Conservation (phyloP, 495 filamentous ascomycete genomes). For the Lichina pygmaea region DNA sequence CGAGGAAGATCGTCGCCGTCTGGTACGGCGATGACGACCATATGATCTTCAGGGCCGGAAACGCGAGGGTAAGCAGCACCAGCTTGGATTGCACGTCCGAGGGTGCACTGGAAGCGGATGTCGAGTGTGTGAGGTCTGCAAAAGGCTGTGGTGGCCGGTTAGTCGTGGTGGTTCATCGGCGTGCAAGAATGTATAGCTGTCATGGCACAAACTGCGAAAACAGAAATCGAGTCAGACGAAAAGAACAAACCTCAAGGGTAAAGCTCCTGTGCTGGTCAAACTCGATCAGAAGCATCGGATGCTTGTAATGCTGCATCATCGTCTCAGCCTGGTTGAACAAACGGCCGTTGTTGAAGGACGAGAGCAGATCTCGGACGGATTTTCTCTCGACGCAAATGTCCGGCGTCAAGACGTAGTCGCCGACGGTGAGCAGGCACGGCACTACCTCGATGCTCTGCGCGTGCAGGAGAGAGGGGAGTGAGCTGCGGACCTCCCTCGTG, state of each 20-base stretch:
- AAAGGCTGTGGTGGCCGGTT: constrained; percentile 7
- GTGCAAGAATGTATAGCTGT: not conserved
- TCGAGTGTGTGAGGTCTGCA: constrained; percentile 7
- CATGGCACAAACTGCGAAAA: not conserved
- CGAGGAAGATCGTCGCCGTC: constrained; percentile 87
- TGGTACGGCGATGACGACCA: constrained; percentile 89
- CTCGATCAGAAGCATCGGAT: constrained; percentile 79
- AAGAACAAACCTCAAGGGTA: constrained; percentile 36
- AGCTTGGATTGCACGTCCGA: constrained; percentile 70
- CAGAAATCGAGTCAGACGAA: not conserved
- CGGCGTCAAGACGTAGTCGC: constrained; percentile 83
- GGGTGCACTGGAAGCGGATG: not conserved
- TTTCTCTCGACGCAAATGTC: constrained; percentile 87
- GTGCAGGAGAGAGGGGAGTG: constrained; percentile 73
- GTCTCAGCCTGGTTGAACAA: constrained; percentile 81
- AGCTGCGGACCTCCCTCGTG: constrained; percentile 83
- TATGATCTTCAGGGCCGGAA: constrained; percentile 68
- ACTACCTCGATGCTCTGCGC: constrained; percentile 63
- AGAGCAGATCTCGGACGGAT: constrained; percentile 69
- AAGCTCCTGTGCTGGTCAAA: constrained; percentile 96
- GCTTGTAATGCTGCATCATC: constrained; percentile 82
- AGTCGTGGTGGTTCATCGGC: not conserved
- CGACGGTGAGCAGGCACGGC: constrained; percentile 86
- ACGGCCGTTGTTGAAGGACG: constrained; percentile 70
- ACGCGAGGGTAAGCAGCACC: constrained; percentile 77